Base-by-base conservation (phyloP, 106 monocot genomes). In the Iris macrosiphon region DNA sequence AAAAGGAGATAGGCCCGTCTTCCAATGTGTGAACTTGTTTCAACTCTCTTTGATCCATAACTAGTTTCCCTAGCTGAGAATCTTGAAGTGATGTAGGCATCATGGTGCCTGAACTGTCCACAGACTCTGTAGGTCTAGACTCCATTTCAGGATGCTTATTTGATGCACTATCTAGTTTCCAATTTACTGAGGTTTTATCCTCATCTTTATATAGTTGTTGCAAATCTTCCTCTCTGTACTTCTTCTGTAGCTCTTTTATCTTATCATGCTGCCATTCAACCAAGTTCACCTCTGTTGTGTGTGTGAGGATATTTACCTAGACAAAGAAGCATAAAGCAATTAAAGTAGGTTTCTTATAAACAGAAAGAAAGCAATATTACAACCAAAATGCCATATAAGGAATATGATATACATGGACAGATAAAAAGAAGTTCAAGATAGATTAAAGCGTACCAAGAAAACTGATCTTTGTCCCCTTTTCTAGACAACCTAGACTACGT, bases 271-370 rank as follows among this genome's bases (percentile, higher is more conserved):
- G 68, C 75, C 75, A 75, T 20, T 20, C 17, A 35, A 57, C 34
- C 57, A 52, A 50, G 52, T 57, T 69, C 41, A 69, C 56, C 40
- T 63, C 38, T 25, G 49, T 27, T 64, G 75, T 64, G 44, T 75
- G 75, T 32, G 75, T 75, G 29, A 75, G 43, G 28, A 75, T 56
- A 59, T 75, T 75, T 31, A 75, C 68, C 75, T 75, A 16, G 2
- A 34, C 33, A 28, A 0, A 31, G 40, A 7, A 35, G 1, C 46
- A 23, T 6, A 20, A 14, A 14, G 5, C 2, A 18, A 26, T 4
- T 1, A 60, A 24, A 61, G 28, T n/a, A n/a, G n/a, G n/a, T n/a
- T n/a, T n/a, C n/a, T 30, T 19, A 2, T 30, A 31, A 53, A 16
- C 7, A 31, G 20, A 28, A 25, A 3, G 10, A 8, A 50, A 50